These are phyloP conservation scores for Gentiana dahurica DNA, from an alignment of 257 asterid genomes.

Conservation along the genomic window DNA sequence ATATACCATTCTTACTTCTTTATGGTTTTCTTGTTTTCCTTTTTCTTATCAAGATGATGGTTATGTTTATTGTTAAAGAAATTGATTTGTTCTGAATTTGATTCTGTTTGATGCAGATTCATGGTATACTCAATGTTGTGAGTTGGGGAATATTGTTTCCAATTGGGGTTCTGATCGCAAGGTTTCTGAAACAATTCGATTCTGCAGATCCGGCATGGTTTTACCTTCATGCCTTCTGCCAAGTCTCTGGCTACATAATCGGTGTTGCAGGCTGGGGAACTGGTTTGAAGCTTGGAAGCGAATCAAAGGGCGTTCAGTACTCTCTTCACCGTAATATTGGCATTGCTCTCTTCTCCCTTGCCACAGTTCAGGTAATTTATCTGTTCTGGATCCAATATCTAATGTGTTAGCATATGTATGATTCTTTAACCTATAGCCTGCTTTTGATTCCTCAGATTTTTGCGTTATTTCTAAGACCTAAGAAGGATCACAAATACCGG, in stretches of 20 bases:
- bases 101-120: neutral
- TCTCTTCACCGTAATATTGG: neutral
- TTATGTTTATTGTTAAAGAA: too few species aligned
- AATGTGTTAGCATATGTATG: neutral
- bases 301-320: neutral
- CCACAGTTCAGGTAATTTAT: constrained; percentile 54
- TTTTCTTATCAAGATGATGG: too few species aligned
- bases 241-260: constrained; percentile 1
- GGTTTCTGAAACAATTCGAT: constrained; percentile 2
- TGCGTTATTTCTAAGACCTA: constrained; percentile 18
- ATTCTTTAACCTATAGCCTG: neutral
- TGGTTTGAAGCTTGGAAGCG: constrained; percentile 7
- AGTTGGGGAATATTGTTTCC: constrained; percentile 9
- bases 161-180: neutral
- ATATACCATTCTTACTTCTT: too few species aligned
- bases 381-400: neutral
- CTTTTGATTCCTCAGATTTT: constrained; percentile 3
- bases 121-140: constrained; percentile 6
- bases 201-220: constrained; percentile 6
- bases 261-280: constrained; percentile 9
- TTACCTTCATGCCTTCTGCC: constrained; percentile 4
- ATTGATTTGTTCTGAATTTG: too few species aligned
- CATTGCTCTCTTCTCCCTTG: constrained; percentile 22
- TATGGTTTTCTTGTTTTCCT: too few species aligned
- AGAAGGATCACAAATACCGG: constrained; percentile 18